Conservation (phyloP, 176 grass and related monocot species). For the Ananas comosus region DNA sequence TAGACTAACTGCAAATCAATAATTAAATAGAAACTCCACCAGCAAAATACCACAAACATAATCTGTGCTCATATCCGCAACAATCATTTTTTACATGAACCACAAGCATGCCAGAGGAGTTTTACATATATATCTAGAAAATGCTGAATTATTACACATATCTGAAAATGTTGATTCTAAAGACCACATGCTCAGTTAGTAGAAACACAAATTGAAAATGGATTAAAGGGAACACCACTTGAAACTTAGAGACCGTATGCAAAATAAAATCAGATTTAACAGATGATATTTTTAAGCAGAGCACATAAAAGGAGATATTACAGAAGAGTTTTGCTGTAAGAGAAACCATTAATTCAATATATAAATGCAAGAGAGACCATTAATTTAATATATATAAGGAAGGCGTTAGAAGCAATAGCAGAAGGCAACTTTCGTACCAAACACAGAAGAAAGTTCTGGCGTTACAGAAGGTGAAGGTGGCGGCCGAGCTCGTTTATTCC, state of each 20-base stretch:
- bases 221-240: not conserved
- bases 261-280: not conserved
- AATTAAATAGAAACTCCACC: not conserved
- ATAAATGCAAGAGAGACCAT: conserved; percentile 5
- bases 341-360: conserved; percentile 11
- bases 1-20: too few relatives aligned
- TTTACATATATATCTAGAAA: not conserved
- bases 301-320: not conserved
- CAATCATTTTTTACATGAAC: not conserved
- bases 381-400: conserved; percentile 3
- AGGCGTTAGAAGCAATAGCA: not conserved
- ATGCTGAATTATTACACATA: not conserved
- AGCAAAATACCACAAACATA: not conserved
- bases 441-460: conserved; percentile 38
- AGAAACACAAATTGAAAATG: not conserved
- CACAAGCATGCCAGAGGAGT: not conserved
- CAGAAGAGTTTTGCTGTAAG: not conserved
- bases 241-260: not conserved
- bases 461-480: conserved; percentile 37
- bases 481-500: conserved; percentile 62
- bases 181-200: not conserved
- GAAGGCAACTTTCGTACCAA: conserved; percentile 32
- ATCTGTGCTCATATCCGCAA: not conserved
- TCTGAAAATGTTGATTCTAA: not conserved
- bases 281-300: too few relatives aligned